Base-by-base conservation (phyloP, 148 eudicot genomes). In the Limonium bicolor region DNA sequence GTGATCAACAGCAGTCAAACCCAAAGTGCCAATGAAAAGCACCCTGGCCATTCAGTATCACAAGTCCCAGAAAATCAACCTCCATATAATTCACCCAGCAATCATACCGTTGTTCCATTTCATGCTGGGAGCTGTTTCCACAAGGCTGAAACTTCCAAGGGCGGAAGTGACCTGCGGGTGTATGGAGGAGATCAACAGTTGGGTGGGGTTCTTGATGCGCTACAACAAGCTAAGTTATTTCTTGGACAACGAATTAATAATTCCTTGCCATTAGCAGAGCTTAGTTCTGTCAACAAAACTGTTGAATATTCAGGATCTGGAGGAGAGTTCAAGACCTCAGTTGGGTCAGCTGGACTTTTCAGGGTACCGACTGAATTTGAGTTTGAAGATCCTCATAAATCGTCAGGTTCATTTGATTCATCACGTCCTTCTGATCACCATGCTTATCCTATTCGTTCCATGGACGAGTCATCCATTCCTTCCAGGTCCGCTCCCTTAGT, bases 151-250 rank as follows among this genome's bases (percentile, higher is more conserved):
- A 19, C 55, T 38, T 48, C 63, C 1, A 56, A 42, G 28, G 32
- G 8, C 48, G 59, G 64, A 25, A 31, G 51, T 52, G 46, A 64
- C 44, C 65, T 68, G 25, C 66, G n/a, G n/a, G n/a, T n/a, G n/a
- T n/a, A 31, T 34, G 67, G 58, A 57, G 41, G 50, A 25, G 54
- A 73, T 6, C 48, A 54, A 18, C 47, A 43, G 46, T 27, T 76
- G 19, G 82, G 59, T 39, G 56, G 69, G 12, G 70, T 79, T 11
- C 73, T 88, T 0, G 74, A 60, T 21, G 78, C 82, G 36, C 94
- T 88, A 57, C 69, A 70, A 37, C 66, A 67, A 51, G 96, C 92
- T 23, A 88, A 77, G 59, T 33, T 65, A 34, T 63, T 82, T 22
- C 53, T 88, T 29, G 72, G 56, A 41, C 58, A 68, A 46, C 58